Evolutionary conservation across 1,139 yeast genomes (phyloP).

Genomic region (Insectozyma bohioensis): DNA sequence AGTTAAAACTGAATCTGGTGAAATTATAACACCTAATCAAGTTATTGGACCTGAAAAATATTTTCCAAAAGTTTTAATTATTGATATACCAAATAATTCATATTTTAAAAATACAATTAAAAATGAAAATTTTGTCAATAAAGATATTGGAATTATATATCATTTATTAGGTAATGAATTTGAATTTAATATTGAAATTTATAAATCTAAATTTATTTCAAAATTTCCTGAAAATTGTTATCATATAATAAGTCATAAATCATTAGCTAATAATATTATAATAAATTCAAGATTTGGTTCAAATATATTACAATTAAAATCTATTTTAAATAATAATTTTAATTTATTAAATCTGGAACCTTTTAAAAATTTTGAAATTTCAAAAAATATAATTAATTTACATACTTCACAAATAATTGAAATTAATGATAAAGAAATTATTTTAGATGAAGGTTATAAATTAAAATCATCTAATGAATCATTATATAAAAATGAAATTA

Average conservation of each 20-base stretch:
- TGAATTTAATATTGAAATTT: conserved; percentile 47
- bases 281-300: conserved; percentile 56
- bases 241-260: conserved; percentile 71
- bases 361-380: conserved; percentile 19
- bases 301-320: conserved; percentile 56
- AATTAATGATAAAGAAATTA: conserved; percentile 26
- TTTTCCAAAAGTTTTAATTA: conserved; percentile 60
- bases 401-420: conserved; percentile 34
- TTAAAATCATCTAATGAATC: conserved; percentile 32
- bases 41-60: conserved; percentile 65
- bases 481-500: conserved; percentile 43
- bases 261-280: conserved; percentile 60
- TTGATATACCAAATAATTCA: conserved; percentile 66
- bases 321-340: conserved; percentile 52
- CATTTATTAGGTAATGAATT: conserved; percentile 72
- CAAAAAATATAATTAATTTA: conserved; percentile 20
- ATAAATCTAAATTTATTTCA: conserved; percentile 42
- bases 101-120: conserved; percentile 51
- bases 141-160: conserved; percentile 57
- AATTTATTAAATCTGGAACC: conserved; percentile 44
- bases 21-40: conserved; percentile 60
- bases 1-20: conserved; percentile 61
- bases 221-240: conserved; percentile 49
- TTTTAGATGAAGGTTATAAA: conserved; percentile 21
- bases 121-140: conserved; percentile 29